A percentile compares a stretch with the other conserved stretches of the same genome.
phyloP scores from a whole-genome alignment of 176 grass and related monocot genomes.

The Musa schizocarpa region DNA sequence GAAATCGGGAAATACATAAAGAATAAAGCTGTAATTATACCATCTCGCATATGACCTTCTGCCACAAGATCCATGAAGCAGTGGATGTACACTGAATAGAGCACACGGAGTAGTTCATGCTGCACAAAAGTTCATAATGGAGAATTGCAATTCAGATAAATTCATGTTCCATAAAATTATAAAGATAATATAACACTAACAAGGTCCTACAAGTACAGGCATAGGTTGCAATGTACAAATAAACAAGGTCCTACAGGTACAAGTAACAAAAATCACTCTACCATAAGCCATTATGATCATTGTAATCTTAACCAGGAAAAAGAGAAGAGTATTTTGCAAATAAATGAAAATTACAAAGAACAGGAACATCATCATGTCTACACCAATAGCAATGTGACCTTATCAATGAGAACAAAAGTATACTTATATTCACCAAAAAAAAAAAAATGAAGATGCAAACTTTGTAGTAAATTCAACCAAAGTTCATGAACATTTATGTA shows the following conservation, averaged over 20 bases:
- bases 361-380: background rate
- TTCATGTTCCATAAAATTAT: background rate
- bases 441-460: background rate
- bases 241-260: background rate
- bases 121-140: constrained; percentile 31
- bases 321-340: background rate
- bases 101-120: constrained; percentile 78
- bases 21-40: constrained; percentile 17
- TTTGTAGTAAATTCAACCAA: background rate
- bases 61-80: constrained; percentile 97
- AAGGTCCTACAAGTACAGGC: background rate
- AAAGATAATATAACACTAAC: constrained; percentile 14
- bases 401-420: background rate
- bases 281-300: background rate
- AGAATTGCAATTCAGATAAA: constrained; percentile 16
- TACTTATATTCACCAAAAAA: background rate
- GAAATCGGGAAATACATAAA: constrained; percentile 7
- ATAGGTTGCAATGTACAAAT: background rate
- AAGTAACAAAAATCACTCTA: background rate
- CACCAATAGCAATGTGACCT: background rate
- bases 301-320: background rate
- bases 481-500: too few relatives aligned
- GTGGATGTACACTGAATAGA: constrained; percentile 89
- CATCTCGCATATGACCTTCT: constrained; percentile 79
- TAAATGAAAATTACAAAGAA: background rate